A percentile compares a stretch with the other conserved stretches of the same genome.
phyloP scores from a whole-genome alignment of 805 yeast species.

The Metschnikowia colocasiae region DNA sequence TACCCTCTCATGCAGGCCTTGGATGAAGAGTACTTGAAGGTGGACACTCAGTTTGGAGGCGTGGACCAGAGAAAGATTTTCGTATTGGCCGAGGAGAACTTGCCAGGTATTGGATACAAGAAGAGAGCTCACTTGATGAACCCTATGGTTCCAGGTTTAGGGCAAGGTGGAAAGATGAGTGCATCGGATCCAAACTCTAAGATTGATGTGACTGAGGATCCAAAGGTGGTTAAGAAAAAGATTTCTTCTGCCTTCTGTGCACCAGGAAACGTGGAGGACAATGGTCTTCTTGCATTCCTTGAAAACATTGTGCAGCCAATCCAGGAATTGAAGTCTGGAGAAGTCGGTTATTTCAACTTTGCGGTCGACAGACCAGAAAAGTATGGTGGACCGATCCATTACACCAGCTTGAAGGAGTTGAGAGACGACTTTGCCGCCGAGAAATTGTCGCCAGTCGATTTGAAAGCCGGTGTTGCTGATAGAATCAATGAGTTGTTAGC shows the following conservation, averaged over 20 bases:
- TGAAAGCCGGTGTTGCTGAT: constrained; percentile 87
- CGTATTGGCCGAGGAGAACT: constrained; percentile 92
- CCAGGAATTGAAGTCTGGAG: constrained; percentile 65
- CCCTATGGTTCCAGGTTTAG: constrained; percentile 97
- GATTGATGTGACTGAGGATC: constrained; percentile 88
- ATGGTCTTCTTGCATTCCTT: constrained; percentile 84
- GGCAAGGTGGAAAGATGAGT: constrained; percentile 98
- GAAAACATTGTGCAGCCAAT: constrained; percentile 85
- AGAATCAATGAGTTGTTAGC: constrained; percentile 75
- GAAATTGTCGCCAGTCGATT: constrained; percentile 86
- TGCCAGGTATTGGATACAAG: constrained; percentile 83
- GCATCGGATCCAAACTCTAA: constrained; percentile 98
- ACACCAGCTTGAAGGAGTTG: constrained; percentile 61
- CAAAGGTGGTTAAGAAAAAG: constrained; percentile 85
- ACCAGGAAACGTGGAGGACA: constrained; percentile 85
- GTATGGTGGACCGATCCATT: constrained; percentile 90
- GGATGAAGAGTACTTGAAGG: constrained; percentile 85
- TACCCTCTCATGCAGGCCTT: constrained; percentile 99
- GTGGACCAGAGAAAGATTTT: constrained; percentile 98
- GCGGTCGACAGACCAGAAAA: constrained; percentile 88
- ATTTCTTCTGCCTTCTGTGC: constrained; percentile 90
- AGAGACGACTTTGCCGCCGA: constrained; percentile 69
- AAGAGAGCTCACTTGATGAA: constrained; percentile 99
- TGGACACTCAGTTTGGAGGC: constrained; percentile 97
- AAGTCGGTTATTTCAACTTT: constrained; percentile 56